Evolutionary conservation across 805 yeast species (phyloP).

Genomic region (Candida odintsovae): DNA sequence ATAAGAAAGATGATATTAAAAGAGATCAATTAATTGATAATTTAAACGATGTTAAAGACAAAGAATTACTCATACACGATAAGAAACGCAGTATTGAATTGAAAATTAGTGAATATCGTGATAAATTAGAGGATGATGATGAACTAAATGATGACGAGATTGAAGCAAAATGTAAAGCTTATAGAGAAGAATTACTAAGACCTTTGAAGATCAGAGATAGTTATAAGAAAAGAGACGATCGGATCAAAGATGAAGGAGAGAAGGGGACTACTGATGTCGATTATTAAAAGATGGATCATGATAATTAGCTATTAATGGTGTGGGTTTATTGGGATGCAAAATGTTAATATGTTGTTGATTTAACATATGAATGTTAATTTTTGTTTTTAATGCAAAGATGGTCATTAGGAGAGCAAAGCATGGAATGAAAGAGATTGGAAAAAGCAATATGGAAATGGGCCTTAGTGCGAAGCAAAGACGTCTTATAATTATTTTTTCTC

Average conservation of each 20-base stretch:
- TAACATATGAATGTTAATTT: too few relatives aligned
- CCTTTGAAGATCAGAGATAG: slow-evolving; percentile 7
- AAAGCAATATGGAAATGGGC: too few relatives aligned
- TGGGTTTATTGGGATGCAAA: too few relatives aligned
- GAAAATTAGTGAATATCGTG: slow-evolving; percentile 45
- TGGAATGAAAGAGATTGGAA: too few relatives aligned
- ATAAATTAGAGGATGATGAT: slow-evolving; percentile 42
- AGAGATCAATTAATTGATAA: slow-evolving; percentile 4
- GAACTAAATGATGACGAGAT: slow-evolving; percentile 32
- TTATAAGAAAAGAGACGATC: slow-evolving; percentile 10
- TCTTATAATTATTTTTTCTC: not conserved
- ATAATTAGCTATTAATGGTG: not conserved
- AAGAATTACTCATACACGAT: slow-evolving; percentile 16
- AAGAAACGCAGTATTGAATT: slow-evolving; percentile 24
- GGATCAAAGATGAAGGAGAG: slow-evolving; percentile 2
- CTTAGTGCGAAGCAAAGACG: too few relatives aligned
- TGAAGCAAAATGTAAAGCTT: slow-evolving; percentile 26
- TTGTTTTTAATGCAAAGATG: too few relatives aligned
- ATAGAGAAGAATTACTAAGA: slow-evolving; percentile 19
- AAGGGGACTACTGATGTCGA: slow-evolving; percentile 1
- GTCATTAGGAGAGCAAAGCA: too few relatives aligned
- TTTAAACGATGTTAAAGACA: slow-evolving; percentile 11
- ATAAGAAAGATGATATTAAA: slow-evolving; percentile 10
- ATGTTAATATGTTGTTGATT: too few relatives aligned
- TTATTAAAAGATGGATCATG: not conserved